These are phyloP conservation scores for Lachnellula subtilissima DNA, from an alignment of 2,329 filamentous ascomycete genomes.

Conservation along the genomic window DNA sequence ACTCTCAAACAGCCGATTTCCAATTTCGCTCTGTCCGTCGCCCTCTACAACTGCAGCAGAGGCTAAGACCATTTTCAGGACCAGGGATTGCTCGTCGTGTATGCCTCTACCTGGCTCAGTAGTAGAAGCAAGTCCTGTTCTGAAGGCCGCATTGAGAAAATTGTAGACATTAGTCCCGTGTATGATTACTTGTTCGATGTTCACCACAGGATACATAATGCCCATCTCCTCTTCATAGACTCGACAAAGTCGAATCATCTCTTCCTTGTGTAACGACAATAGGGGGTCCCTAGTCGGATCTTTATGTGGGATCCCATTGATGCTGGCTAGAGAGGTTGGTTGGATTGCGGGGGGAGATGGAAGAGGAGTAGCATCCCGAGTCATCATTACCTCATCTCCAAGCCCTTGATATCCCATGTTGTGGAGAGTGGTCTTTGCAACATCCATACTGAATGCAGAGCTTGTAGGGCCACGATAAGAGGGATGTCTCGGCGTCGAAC, in stretches of 20 bases:
- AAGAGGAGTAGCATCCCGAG: conserved; percentile 47
- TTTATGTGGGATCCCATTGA: conserved; percentile 35
- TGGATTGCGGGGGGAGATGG: conserved; percentile 25
- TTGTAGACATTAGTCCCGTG: conserved; percentile 66
- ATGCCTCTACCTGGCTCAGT: conserved; percentile 37
- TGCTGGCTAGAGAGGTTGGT: conserved; percentile 21
- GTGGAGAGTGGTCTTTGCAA: conserved; percentile 80
- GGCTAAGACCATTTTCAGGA: conserved; percentile 80
- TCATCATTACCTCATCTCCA: conserved; percentile 56
- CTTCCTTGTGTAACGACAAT: conserved; percentile 71
- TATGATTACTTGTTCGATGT: conserved; percentile 64
- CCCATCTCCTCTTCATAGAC: conserved; percentile 88
- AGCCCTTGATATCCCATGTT: conserved; percentile 79
- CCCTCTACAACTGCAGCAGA: conserved; percentile 73
- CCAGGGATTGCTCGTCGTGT: conserved; percentile 59
- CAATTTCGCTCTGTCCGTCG: conserved; percentile 71
- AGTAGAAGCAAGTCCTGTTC: conserved; percentile 53
- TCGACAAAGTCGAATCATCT: conserved; percentile 72
- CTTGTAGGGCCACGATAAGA: conserved; percentile 82
- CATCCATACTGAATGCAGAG: conserved; percentile 76
- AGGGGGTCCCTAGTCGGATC: conserved; percentile 72
- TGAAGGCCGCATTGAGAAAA: conserved; percentile 65
- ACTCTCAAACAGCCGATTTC: conserved; percentile 67
- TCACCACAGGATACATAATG: conserved; percentile 84
- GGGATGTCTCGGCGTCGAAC: conserved; percentile 36